Evolutionary conservation across 768 basidiomycete species (phyloP).

Genomic region (Coprinopsis sp.): DNA sequence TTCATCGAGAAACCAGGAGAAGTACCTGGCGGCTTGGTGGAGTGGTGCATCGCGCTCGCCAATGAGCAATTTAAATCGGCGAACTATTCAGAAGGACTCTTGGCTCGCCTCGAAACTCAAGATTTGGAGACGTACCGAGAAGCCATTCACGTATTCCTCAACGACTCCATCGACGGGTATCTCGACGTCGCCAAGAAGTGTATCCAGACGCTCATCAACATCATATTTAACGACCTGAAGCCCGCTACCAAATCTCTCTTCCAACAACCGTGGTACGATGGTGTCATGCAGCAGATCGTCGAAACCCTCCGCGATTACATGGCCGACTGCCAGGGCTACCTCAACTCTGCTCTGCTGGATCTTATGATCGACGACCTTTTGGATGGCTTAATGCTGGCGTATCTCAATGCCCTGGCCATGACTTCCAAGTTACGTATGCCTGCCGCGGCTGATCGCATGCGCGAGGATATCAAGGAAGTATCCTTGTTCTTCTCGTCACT

Average conservation of each 20-base stretch:
- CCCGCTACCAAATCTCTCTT: constrained; percentile 83
- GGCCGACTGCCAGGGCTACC: constrained; percentile 87
- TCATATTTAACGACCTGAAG: constrained; percentile 93
- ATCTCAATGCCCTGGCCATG: constrained; percentile 83
- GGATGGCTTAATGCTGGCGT: constrained; percentile 84
- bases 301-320: constrained; percentile 97
- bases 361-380: constrained; percentile 89
- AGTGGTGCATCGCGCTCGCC: constrained; percentile 94
- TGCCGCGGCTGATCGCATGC: constrained; percentile 75
- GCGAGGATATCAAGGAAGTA: constrained; percentile 71
- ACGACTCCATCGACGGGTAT: constrained; percentile 97
- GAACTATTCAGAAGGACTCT: constrained; percentile 85
- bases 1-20: constrained; percentile 87
- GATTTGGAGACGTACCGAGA: constrained; percentile 89
- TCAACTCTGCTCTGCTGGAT: constrained; percentile 88
- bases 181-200: constrained; percentile 98
- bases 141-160: constrained; percentile 79
- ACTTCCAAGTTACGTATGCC: constrained; percentile 86
- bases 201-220: constrained; percentile 88
- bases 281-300: constrained; percentile 80
- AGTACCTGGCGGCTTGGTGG: constrained; percentile 80
- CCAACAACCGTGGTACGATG: constrained; percentile 85
- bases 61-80: constrained; percentile 98
- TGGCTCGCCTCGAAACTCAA: constrained; percentile 81
- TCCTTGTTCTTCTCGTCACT: constrained; percentile 78